These are phyloP conservation scores for Cryphonectria radicalis DNA, from an alignment of 2,329 filamentous ascomycete species.

Conservation along the genomic window DNA sequence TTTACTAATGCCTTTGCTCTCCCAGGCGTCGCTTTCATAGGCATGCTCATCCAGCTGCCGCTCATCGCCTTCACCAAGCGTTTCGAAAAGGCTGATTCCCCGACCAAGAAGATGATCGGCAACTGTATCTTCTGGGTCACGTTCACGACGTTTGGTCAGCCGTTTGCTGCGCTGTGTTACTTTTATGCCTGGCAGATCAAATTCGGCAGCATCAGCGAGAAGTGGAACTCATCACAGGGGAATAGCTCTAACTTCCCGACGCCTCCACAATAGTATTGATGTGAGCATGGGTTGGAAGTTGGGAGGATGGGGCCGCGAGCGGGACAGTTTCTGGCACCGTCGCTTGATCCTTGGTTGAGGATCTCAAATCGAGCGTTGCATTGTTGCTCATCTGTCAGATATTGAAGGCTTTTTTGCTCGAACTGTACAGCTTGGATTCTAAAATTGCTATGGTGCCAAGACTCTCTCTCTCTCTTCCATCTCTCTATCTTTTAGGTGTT, in stretches of 20 bases:
- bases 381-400: neutral
- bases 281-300: neutral
- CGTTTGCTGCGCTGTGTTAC: conserved; percentile 87
- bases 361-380: neutral
- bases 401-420: neutral
- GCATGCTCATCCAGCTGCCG: conserved; percentile 92
- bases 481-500: neutral
- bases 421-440: neutral
- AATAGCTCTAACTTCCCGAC: conserved; percentile 31
- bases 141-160: conserved; percentile 94
- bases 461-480: no score
- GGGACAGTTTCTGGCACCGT: neutral
- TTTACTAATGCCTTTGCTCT: conserved; percentile 20
- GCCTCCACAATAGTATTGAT: neutral
- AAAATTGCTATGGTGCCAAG: neutral
- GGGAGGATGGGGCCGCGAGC: no score
- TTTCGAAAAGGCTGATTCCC: conserved; percentile 77
- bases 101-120: conserved; percentile 77
- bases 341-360: neutral
- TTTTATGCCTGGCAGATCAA: conserved; percentile 99
- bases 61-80: conserved; percentile 81
- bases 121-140: conserved; percentile 97
- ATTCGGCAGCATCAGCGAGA: conserved; percentile 78
- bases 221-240: conserved; percentile 22
- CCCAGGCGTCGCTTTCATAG: conserved; percentile 83